Evolutionary conservation across 2,329 filamentous ascomycete species (phyloP), one percentile per base, ranked within the genome.

Genomic region (Stagonosporopsis rhizophila): DNA sequence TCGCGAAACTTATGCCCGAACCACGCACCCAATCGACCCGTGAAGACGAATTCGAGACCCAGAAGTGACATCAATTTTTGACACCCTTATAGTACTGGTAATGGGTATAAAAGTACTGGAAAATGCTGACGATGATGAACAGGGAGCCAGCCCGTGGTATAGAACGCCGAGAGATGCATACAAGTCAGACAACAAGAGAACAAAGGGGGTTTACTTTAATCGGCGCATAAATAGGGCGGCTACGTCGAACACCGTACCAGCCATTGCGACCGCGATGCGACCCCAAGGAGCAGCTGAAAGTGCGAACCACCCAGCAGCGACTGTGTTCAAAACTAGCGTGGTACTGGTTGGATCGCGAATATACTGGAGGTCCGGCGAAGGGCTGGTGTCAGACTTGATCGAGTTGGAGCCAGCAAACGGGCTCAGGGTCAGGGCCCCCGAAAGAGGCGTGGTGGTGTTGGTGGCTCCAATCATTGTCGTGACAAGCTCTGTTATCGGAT

Each of bases 201-300:
- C 9, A 30, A 11, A 30, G 12, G 9, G 12, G 3, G 11, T 19
- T 22, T 1, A 9, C 22, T 6, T 14, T 15, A 27, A 56, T 19
- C 19, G 38, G n/a, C 44, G 39, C 25, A 34, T 34, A 2, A 53
- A 17, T 6, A 38, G 46, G 1, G 17, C 8, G 6, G 12, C 40
- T 1, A 45, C 20, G 7, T 52, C 55, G 17, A 49, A 17, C 3
- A 53, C 9, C 1, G 34, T 22, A 2, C 44, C 40, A 5, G 44
- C 49, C 17, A 49, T 27, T 6, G 48, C 40, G 2, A 53, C 15
- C 3, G 34, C 35, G 2, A 52, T 32, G 19, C 44, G 17, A 7
- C 27, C 17, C 55, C 49, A 58, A 0, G 55, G 49, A 3, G 53
- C 7, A 5, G 44, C 45, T 1, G 48, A 49, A 11, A 53, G 25